Conservation (phyloP, 306 rosid genomes). For the Vigna reflexopilosa region DNA sequence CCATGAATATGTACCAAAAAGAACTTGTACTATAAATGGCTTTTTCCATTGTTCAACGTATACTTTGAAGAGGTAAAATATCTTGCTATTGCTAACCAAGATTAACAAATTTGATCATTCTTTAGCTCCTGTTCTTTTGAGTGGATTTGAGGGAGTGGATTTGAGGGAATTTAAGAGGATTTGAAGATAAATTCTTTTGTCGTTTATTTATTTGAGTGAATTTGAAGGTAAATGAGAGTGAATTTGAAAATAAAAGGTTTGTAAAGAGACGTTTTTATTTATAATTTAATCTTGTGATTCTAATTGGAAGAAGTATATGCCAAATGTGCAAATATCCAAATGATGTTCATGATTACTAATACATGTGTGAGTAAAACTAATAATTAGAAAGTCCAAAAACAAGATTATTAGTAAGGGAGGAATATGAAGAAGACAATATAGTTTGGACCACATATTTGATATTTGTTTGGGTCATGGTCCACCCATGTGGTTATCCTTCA, state of each 20-base stretch:
- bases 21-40: not conserved
- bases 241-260: too few species aligned
- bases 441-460: conserved; percentile 6
- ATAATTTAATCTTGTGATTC: too few species aligned
- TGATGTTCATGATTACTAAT: not conserved
- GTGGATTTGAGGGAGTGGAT: too few species aligned
- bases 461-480: conserved; percentile 2
- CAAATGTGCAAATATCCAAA: not conserved
- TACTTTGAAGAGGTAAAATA: not conserved
- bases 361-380: not conserved
- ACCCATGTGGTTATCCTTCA: conserved; percentile 25
- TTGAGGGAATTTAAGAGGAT: too few species aligned
- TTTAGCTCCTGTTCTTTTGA: too few species aligned
- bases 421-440: not conserved
- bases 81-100: not conserved
- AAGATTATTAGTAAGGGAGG: not conserved
- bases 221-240: too few species aligned
- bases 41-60: not conserved
- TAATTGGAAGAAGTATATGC: not conserved
- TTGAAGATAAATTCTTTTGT: too few species aligned
- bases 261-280: not conserved
- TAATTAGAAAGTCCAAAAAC: not conserved
- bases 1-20: not conserved
- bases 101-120: too few species aligned
- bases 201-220: too few species aligned